Evolutionary conservation across 2,329 filamentous ascomycete species (phyloP), one percentile per base, ranked within the genome.

Genomic region (Calonectria ilicicola): DNA sequence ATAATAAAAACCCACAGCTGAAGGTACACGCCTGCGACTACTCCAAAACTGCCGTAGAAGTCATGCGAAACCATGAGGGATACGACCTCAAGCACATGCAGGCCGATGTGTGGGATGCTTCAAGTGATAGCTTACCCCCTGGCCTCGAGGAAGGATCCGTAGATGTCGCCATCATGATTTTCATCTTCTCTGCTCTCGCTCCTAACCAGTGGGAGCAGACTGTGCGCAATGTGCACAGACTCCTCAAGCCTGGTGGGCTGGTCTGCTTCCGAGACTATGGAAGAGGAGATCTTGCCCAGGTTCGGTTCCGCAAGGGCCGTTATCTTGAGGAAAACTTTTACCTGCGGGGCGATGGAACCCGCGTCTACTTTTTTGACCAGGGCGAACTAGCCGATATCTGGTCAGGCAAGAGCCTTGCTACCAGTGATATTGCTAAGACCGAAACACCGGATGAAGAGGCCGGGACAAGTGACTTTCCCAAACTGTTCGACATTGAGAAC

Each of bases 311-410:
- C 86, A 98, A 98, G 86, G 95, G 95, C 15, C 90, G 97, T 47
- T 98, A 96, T 81, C 89, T 99, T 81, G 94, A 95, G 69, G 97
- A 98, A 84, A 99, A 98, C 81, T 99, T 99, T 80, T 99, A 99
- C 83, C 94, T 98, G 53, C 89, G 97, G 40, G 97, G 97, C 2
- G 97, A 99, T 83, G 97, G 97, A 2, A 99, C 97, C 5, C 90
- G 97, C 8, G 97, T 99, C 0, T 99, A 98, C 84, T 99, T 99
- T 84, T 99, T 99, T 81, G 96, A 98, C 70, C 89, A 92, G 83
- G 92, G 96, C 40, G 93, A 99, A 85, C 86, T 99, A 67, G 89
- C 90, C 66, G 83, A 89, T 51, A 96, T 98, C 72, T 98, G 96
- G 96, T 88, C 88, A 27, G 90, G 89, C 40, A 81, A 82, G 65